Conservation (phyloP, 495 filamentous ascomycete genomes). For the Ascobolus immersus region DNA sequence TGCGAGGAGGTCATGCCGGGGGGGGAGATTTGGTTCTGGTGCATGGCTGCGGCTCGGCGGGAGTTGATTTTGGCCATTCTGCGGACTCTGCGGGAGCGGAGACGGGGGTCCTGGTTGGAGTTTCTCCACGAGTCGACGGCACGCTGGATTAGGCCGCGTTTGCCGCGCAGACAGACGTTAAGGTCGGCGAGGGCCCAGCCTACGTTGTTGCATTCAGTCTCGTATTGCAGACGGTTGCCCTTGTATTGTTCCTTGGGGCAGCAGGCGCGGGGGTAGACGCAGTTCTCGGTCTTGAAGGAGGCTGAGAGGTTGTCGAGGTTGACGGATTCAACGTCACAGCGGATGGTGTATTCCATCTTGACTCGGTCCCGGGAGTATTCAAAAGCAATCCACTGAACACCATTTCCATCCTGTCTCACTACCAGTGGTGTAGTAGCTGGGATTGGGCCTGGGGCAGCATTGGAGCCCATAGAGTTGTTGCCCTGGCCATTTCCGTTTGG, state of each 20-base stretch:
- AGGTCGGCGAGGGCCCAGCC: slow-evolving; percentile 89
- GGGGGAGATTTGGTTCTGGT: slow-evolving; percentile 27
- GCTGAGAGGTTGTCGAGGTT: slow-evolving; percentile 58
- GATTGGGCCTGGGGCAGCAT: slow-evolving; percentile 89
- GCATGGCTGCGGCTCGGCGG: slow-evolving; percentile 35
- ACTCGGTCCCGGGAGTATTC: slow-evolving; percentile 93
- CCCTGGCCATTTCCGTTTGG: slow-evolving; percentile 29
- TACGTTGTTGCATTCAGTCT: slow-evolving; percentile 95
- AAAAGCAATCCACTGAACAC: slow-evolving; percentile 97
- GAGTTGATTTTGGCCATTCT: slow-evolving; percentile 86
- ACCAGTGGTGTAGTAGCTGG: slow-evolving; percentile 92
- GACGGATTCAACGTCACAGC: slow-evolving; percentile 92
- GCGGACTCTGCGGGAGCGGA: slow-evolving; percentile 73
- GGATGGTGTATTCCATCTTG: slow-evolving; percentile 98
- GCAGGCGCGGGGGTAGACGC: slow-evolving; percentile 88
- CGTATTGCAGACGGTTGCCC: slow-evolving; percentile 81
- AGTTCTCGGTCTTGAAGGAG: slow-evolving; percentile 94
- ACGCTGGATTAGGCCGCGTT: slow-evolving; percentile 83
- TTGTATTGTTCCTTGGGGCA: slow-evolving; percentile 87
- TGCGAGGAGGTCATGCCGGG: too few species aligned
- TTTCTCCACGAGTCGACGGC: slow-evolving; percentile 97
- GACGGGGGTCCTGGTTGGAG: slow-evolving; percentile 81
- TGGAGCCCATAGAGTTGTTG: slow-evolving; percentile 41
- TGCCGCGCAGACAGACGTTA: slow-evolving; percentile 71
- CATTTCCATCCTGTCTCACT: slow-evolving; percentile 83